A percentile compares a stretch with the other conserved stretches of the same genome.
Conservation (phyloP, 352 stramenopile genomes). For the Globisporangium takayamanum region DNA sequence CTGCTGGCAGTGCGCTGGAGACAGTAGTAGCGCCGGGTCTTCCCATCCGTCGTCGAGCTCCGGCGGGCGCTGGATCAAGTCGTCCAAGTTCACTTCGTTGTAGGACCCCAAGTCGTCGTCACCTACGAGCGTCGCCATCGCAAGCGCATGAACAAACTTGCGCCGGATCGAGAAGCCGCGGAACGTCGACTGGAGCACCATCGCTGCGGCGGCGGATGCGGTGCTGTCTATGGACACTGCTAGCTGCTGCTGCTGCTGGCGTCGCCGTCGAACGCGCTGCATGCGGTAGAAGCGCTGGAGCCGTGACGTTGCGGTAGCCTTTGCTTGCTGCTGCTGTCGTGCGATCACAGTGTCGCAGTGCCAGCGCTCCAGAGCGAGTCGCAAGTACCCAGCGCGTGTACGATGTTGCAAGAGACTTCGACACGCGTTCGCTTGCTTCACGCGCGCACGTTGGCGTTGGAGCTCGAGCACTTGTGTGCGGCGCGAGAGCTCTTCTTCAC, state of each 20-base stretch:
- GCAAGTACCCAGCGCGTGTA: conserved; percentile 2
- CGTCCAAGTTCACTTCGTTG: conserved; percentile 48
- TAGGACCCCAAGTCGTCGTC: conserved; percentile 19
- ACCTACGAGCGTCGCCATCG: conserved; percentile 31
- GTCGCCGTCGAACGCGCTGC: not conserved
- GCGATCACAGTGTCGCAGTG: not conserved
- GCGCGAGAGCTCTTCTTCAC: conserved; percentile 11
- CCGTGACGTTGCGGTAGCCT: not conserved
- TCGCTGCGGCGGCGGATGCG: conserved; percentile 22
- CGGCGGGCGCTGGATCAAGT: conserved; percentile 43
- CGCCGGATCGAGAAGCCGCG: conserved; percentile 58
- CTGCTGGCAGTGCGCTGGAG: not conserved
- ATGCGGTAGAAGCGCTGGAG: conserved; percentile 7
- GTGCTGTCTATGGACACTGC: not conserved
- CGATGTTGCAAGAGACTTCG: not conserved
- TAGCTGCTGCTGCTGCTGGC: not conserved
- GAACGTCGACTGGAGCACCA: conserved; percentile 59
- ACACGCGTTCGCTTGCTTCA: not conserved
- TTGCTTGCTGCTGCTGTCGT: not conserved
- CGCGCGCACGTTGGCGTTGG: not conserved
- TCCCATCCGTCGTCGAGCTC: conserved; percentile 63
- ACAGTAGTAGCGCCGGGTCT: conserved; percentile 26
- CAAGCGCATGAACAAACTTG: conserved; percentile 57
- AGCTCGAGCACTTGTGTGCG: conserved; percentile 4
- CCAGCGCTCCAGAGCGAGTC: conserved; percentile 4